Evolutionary conservation across 768 basidiomycete genomes (phyloP).

Genomic region (Hericium coralloides): DNA sequence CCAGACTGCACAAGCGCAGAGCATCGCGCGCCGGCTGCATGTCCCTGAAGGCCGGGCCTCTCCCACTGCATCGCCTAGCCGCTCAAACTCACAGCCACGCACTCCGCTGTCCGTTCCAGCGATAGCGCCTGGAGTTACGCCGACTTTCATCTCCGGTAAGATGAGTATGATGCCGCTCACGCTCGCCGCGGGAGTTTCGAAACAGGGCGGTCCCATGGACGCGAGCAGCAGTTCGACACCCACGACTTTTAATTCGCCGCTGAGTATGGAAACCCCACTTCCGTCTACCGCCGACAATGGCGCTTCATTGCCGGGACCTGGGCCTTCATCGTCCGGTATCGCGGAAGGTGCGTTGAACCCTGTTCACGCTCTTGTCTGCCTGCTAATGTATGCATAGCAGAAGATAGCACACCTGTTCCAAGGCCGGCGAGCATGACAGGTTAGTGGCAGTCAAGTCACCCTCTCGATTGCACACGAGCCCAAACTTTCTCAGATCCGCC

Average conservation of each 20-base stretch:
- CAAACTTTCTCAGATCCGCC: too few species aligned
- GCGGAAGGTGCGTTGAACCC: background rate
- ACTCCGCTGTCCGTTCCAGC: conserved; percentile 1
- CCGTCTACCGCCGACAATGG: too few species aligned
- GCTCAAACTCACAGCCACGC: conserved; percentile 27
- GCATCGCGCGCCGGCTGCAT: conserved; percentile 37
- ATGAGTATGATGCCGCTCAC: background rate
- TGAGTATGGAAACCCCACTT: too few species aligned
- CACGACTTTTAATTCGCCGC: too few species aligned
- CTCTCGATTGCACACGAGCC: too few species aligned
- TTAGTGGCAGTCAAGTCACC: too few species aligned
- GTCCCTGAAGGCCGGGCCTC: conserved; percentile 39
- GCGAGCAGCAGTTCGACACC: too few species aligned
- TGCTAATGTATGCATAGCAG: too few species aligned
- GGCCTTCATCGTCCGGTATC: background rate
- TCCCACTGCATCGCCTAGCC: conserved; percentile 27
- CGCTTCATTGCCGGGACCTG: background rate
- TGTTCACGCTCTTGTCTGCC: too few species aligned
- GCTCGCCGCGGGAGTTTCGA: conserved; percentile 3
- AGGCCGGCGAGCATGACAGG: too few species aligned
- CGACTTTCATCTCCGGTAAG: background rate
- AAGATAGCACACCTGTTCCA: too few species aligned
- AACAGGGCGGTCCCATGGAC: too few species aligned
- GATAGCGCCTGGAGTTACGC: background rate
- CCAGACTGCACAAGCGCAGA: conserved; percentile 39